Evolutionary conservation across 2,329 filamentous ascomycete genomes (phyloP), one percentile per base, ranked within the genome.

Genomic region (Colletotrichum sp.): DNA sequence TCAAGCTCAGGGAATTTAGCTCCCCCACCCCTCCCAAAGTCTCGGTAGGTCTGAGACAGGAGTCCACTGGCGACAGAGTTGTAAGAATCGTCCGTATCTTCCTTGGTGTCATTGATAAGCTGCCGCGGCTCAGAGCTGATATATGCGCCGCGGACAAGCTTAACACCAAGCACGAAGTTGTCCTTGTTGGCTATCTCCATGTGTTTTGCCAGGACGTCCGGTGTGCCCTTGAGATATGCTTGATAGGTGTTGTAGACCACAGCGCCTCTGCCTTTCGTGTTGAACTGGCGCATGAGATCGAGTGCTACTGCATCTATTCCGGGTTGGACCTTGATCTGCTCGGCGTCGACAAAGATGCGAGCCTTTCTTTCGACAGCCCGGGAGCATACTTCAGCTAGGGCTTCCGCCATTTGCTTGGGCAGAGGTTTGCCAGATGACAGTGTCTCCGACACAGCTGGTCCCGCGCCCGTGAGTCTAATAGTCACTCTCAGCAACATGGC

Each of bases 171-270:
- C 0, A 91, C 90, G 80, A 94, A 95, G 2, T 88, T 88, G 18
- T 91, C 91, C 62, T 88, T 82, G 13, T 86, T 84, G 0, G 94
- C 93, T 6, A 85, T 80, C 6, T 87, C 85, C 7, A 96, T 89
- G 81, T 96, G 93, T 1, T 81, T 80, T 15, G 89, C 87, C 2
- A 96, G 83, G 2, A 90, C 88, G 3, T 82, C 80, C 0, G 93
- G 91, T 1, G 89, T 89, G n/a, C 87, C 87, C 83, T 94, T 94
- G 65, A 95, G 89, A 83, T 96, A 96, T 2, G 93, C 93, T 83
- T 96, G 94, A 83, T 95, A 96, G 1, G 94, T 95, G 76, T 93
- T 93, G 85, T 96, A 97, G 70, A 98, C 89, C 66, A 96, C 90
- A 4, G 94, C 93, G 70, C 89, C 88, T 43, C 90, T 90, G 2